Percentiles rank a stretch among this genome's conserved stretches.
phyloP scores from a whole-genome alignment of 140 eudicot genomes.

The Senecio squalidus region DNA sequence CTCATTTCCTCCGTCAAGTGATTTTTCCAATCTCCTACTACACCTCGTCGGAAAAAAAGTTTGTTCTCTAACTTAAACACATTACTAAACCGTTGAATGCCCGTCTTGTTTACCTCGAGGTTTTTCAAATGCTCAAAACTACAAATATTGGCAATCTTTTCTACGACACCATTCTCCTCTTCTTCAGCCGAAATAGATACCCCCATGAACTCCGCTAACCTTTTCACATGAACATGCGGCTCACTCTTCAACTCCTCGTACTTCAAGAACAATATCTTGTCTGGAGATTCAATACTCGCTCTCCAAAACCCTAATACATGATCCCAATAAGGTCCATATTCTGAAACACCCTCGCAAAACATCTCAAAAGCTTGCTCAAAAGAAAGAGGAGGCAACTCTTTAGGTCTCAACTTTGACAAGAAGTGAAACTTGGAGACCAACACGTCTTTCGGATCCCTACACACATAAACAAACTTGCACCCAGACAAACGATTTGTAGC shows the following conservation, averaged over 20 bases:
- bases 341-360: conserved; percentile 18
- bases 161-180: background rate
- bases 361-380: conserved; percentile 12
- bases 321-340: conserved; percentile 26
- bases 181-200: conserved; percentile 17
- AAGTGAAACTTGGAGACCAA: conserved; percentile 8
- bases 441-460: conserved; percentile 20
- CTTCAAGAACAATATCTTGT: conserved; percentile 5
- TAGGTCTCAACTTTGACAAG: background rate
- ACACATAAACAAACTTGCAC: conserved; percentile 8
- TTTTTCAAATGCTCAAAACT: conserved; percentile 30
- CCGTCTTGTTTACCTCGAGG: conserved; percentile 28
- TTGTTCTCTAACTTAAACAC: background rate
- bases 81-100: background rate
- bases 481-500: background rate
- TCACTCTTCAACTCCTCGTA: conserved; percentile 11
- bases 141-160: conserved; percentile 25
- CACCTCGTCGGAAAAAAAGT: conserved; percentile 19
- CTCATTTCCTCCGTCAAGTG: conserved; percentile 24
- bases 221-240: background rate
- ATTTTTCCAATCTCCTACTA: conserved; percentile 24
- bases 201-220: conserved; percentile 16
- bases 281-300: background rate
- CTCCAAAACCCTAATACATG: conserved; percentile 20
- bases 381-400: background rate